Evolutionary conservation across 148 eudicot species (phyloP), one percentile per base, ranked within the genome.

Genomic region (Euryodendron excelsum): DNA sequence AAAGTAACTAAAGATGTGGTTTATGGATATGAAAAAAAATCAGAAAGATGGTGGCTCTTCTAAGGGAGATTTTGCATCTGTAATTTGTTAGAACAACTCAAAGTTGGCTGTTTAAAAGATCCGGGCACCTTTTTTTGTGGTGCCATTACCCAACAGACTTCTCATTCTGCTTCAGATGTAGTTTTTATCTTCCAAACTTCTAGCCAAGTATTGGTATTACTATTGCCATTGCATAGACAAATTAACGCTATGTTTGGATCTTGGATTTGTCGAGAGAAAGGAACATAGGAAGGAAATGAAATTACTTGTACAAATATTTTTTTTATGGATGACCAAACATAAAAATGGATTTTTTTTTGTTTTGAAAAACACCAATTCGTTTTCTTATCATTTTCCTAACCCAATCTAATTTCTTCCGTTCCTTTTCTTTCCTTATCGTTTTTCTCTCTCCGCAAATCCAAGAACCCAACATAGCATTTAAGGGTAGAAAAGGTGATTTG

Each of bases 1-100:
- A 31, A 93, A 93, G 80, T 93, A 87, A 90, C 53, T 58, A 50
- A 59, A 44, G 31, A 3, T 17, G 73, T 23, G 9, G 21, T 28
- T 11, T 31, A 11, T 66, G 1, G 70, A 20, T 0, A 44, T 36
- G 6, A 37, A 23, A 20, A n/a, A 25, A 77, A 82, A 52, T 30
- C n/a, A 14, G 39, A 4, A 55, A 47, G 37, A 48, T 41, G 53
- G 34, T 66, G 61, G 8, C 15, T 18, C 59, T 44, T 67, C 21
- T n/a, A 60, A 25, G 25, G 65, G 69, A 72, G 82, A 74, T 68
- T 63, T 81, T 77, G 78, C 81, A 73, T 39, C 5, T 80, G 86
- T 83, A 68, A 85, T 37, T 63, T 79, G 20, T 68, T 77, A 28
- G 18, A 21, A 59, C 23, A 52, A 50, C 25, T 41, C 44, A 75